Conservation (phyloP, 139 green algal genomes). For the Chara braunii region DNA sequence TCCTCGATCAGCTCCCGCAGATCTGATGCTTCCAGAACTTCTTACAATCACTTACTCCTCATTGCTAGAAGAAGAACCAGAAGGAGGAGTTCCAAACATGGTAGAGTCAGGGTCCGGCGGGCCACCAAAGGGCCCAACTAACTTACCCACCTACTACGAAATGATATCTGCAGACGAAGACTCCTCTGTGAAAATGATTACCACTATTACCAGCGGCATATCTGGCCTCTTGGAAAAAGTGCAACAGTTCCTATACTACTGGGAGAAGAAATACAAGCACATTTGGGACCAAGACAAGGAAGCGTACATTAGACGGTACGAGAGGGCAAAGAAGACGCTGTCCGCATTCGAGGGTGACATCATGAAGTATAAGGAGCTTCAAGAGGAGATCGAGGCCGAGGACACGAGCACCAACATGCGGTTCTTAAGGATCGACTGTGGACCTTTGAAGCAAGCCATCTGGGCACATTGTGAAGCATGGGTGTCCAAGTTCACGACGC, state of each 20-base stretch:
- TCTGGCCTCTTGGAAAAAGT: constrained; percentile 71
- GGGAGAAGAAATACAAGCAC: constrained; percentile 85
- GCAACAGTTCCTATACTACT: constrained; percentile 63
- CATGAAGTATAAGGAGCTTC: constrained; percentile 56
- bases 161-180: constrained; percentile 68
- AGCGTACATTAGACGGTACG: constrained; percentile 68
- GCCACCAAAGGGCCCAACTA: too few species aligned
- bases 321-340: constrained; percentile 75
- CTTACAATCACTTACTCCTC: not conserved
- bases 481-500: constrained; percentile 57
- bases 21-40: too few species aligned
- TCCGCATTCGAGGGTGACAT: constrained; percentile 71
- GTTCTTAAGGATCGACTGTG: constrained; percentile 83
- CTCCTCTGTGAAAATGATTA: constrained; percentile 63
- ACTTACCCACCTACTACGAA: too few species aligned
- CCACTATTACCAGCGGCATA: constrained; percentile 68
- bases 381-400: constrained; percentile 63
- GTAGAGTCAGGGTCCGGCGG: too few species aligned
- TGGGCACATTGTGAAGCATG: constrained; percentile 69
- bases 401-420: constrained; percentile 69
- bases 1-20: too few species aligned
- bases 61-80: constrained; percentile 28
- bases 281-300: constrained; percentile 83
- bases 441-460: constrained; percentile 75
- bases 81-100: too few species aligned